phyloP scores from a whole-genome alignment of 345 rosid species.

The Citrus australasica region DNA sequence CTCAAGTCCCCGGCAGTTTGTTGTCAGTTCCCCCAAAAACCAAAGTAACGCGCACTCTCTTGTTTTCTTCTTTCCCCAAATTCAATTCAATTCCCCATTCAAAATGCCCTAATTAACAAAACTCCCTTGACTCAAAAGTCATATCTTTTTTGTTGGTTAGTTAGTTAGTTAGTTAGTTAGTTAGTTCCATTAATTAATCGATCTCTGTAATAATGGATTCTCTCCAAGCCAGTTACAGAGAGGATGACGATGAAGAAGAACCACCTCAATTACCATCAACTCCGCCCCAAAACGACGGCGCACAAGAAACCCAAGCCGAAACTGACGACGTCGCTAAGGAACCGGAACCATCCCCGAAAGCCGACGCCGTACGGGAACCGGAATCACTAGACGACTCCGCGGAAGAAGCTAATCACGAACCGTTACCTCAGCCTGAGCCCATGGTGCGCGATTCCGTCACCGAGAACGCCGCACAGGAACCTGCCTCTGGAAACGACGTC shows the following conservation, averaged over 20 bases:
- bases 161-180: background rate
- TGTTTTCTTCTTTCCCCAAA: too few relatives aligned
- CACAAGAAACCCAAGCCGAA: background rate
- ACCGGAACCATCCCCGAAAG: background rate
- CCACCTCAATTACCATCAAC: background rate
- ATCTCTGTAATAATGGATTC: slow-evolving; percentile 39
- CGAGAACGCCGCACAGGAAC: slow-evolving; percentile 34
- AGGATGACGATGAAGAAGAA: slow-evolving; percentile 30
- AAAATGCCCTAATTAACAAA: background rate
- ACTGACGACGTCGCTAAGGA: background rate
- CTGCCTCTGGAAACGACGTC: background rate
- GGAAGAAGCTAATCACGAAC: background rate
- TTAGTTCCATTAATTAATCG: background rate
- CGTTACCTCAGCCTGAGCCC: background rate
- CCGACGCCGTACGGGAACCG: background rate
- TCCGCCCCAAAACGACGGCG: background rate
- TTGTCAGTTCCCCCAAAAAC: too few relatives aligned
- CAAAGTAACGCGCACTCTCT: too few relatives aligned
- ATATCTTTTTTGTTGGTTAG: background rate
- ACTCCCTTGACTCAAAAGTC: background rate
- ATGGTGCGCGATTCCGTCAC: slow-evolving; percentile 44
- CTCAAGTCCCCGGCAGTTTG: too few relatives aligned
- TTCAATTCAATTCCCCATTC: background rate
- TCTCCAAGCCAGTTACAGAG: slow-evolving; percentile 36
- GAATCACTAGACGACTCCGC: slow-evolving; percentile 39